A percentile compares a stretch with the other conserved stretches of the same genome.
Conservation (phyloP, 1,284 basidiomycete genomes). For the Ustilago nuda region DNA sequence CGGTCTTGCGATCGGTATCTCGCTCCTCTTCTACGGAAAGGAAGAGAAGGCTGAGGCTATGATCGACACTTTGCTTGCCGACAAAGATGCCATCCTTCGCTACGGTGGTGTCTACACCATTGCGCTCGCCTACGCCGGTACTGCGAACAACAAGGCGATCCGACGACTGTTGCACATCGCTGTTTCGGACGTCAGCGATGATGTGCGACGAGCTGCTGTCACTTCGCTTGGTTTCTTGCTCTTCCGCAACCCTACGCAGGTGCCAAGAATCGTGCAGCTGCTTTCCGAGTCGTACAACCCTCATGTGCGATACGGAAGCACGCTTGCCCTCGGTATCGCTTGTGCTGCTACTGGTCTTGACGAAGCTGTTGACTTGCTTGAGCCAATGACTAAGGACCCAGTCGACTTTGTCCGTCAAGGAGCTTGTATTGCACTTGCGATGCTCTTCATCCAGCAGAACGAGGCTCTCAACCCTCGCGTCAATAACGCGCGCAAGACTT, state of each 20-base stretch:
- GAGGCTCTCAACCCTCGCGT: constrained; percentile 67
- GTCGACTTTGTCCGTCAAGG: constrained; percentile 69
- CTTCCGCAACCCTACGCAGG: constrained; percentile 69
- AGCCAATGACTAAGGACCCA: constrained; percentile 69
- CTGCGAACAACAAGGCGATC: constrained; percentile 68
- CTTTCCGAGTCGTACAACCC: constrained; percentile 69
- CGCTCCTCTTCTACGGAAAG: constrained; percentile 68
- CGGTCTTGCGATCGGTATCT: constrained; percentile 67
- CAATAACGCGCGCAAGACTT: constrained; percentile 60
- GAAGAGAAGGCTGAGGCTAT: constrained; percentile 65
- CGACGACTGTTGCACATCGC: constrained; percentile 66
- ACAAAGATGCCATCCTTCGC: constrained; percentile 68
- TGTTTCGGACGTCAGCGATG: constrained; percentile 68
- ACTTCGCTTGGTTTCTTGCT: constrained; percentile 67
- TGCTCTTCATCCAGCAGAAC: constrained; percentile 69
- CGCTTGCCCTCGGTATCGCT: constrained; percentile 68
- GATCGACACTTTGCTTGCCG: constrained; percentile 65
- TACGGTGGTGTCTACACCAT: constrained; percentile 69
- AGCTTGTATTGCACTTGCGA: constrained; percentile 66
- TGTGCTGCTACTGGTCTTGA: constrained; percentile 68
- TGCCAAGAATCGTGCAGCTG: constrained; percentile 68
- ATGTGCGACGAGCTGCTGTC: constrained; percentile 68
- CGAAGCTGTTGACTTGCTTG: constrained; percentile 67
- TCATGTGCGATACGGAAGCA: constrained; percentile 68
- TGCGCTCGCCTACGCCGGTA: constrained; percentile 69